These are phyloP conservation scores for Leptodontidium sp. DNA, from an alignment of 2,329 filamentous ascomycete genomes.

Conservation along the genomic window DNA sequence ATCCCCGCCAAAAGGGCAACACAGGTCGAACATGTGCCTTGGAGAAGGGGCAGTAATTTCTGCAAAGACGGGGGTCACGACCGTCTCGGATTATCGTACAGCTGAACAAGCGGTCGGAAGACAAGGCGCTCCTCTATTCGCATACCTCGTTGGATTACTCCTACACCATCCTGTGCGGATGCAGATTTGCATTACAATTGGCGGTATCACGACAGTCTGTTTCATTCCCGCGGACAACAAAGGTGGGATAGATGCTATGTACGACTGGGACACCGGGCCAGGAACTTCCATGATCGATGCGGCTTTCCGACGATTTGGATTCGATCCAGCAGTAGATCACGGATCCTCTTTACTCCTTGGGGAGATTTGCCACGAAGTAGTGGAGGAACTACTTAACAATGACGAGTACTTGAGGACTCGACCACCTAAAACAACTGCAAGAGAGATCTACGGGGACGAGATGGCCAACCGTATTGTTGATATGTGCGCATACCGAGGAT, in stretches of 20 bases:
- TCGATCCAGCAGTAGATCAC: slow-evolving; percentile 43
- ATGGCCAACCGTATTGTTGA: slow-evolving; percentile 43
- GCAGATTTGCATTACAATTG: slow-evolving; percentile 46
- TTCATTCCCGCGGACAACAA: slow-evolving; percentile 46
- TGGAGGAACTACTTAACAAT: slow-evolving; percentile 43
- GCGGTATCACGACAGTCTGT: slow-evolving; percentile 44
- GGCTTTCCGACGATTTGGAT: slow-evolving; percentile 43
- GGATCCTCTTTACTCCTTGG: slow-evolving; percentile 38
- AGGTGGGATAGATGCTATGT: slow-evolving; percentile 47
- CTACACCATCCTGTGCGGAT: slow-evolving; percentile 45
- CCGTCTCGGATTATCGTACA: slow-evolving; percentile 47
- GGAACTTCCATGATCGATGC: slow-evolving; percentile 46
- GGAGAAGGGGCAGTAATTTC: slow-evolving; percentile 47
- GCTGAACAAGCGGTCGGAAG: slow-evolving; percentile 47
- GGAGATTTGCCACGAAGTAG: slow-evolving; percentile 44
- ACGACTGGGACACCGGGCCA: slow-evolving; percentile 47
- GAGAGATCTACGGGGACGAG: slow-evolving; percentile 46
- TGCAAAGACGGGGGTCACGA: slow-evolving; percentile 47
- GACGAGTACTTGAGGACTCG: slow-evolving; percentile 42
- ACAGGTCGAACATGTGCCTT: slow-evolving; percentile 46
- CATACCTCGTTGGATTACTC: slow-evolving; percentile 45
- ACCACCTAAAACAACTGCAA: slow-evolving; percentile 46
- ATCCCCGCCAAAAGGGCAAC: slow-evolving; percentile 43
- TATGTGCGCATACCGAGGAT: slow-evolving; percentile 43
- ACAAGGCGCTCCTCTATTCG: slow-evolving; percentile 46